These are phyloP conservation scores for Centrapalus pauciflorus DNA, from an alignment of 129 eudicot genomes.

Conservation along the genomic window DNA sequence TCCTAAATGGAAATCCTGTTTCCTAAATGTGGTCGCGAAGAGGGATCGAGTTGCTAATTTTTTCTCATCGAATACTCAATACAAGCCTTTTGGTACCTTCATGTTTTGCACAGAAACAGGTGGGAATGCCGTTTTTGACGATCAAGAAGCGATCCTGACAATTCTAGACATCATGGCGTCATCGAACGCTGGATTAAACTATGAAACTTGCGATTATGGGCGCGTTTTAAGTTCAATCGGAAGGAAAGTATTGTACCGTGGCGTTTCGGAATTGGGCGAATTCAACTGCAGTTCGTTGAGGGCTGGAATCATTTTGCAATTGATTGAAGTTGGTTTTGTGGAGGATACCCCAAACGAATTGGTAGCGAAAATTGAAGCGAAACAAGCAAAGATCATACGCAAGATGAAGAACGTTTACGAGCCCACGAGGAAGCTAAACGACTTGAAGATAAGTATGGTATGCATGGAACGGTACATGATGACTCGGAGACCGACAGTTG, in stretches of 20 bases:
- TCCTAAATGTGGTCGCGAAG: constrained; percentile 38
- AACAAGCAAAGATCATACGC: not conserved
- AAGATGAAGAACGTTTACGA: constrained; percentile 19
- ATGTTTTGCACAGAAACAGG: constrained; percentile 41
- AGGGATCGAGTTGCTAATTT: constrained; percentile 34
- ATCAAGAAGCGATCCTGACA: constrained; percentile 27
- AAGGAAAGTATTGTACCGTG: constrained; percentile 26
- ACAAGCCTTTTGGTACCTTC: constrained; percentile 49
- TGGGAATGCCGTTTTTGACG: constrained; percentile 34
- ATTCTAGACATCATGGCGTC: constrained; percentile 20
- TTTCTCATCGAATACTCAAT: constrained; percentile 13
- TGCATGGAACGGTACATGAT: constrained; percentile 56
- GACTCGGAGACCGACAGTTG: not conserved
- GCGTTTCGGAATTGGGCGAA: constrained; percentile 10
- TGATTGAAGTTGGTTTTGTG: constrained; percentile 21
- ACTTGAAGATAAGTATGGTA: constrained; percentile 34
- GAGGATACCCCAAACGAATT: constrained; percentile 11
- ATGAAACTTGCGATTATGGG: constrained; percentile 10
- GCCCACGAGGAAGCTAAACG: constrained; percentile 31
- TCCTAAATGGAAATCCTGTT: constrained; percentile 44
- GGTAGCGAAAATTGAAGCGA: constrained; percentile 2
- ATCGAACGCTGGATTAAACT: not conserved
- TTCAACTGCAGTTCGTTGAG: constrained; percentile 9
- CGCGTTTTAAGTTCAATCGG: constrained; percentile 13
- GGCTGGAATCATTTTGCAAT: constrained; percentile 33